These are phyloP conservation scores for Sarocladiaceae sp. DNA, from an alignment of 2,329 filamentous ascomycete genomes.

Conservation along the genomic window DNA sequence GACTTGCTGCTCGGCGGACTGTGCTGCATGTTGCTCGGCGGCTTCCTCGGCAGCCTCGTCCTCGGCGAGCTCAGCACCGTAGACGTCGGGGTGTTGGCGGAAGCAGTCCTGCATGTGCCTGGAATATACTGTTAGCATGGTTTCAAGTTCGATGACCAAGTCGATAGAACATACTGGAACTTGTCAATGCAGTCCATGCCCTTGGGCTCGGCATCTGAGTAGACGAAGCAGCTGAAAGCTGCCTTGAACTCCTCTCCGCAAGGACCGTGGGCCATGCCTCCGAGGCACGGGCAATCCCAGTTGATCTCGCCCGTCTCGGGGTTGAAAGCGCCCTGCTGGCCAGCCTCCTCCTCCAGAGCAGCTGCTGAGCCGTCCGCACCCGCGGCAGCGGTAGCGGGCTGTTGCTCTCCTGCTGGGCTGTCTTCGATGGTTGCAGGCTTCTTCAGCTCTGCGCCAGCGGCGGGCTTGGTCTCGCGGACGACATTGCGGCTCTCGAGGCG, in stretches of 20 bases:
- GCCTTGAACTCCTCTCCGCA: slow-evolving; percentile 94
- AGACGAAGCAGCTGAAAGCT: slow-evolving; percentile 98
- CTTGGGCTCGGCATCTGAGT: slow-evolving; percentile 89
- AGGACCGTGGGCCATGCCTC: slow-evolving; percentile 93
- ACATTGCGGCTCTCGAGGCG: slow-evolving; percentile 21
- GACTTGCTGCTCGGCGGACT: neutral
- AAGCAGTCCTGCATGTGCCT: slow-evolving; percentile 98
- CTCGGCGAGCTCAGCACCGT: slow-evolving; percentile 79
- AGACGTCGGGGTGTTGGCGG: slow-evolving; percentile 84
- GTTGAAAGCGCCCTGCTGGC: slow-evolving; percentile 89
- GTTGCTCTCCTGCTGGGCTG: slow-evolving; percentile 13
- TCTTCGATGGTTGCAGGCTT: slow-evolving; percentile 3
- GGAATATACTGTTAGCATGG: slow-evolving; percentile 14
- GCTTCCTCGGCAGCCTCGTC: slow-evolving; percentile 43
- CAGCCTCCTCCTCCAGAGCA: slow-evolving; percentile 71
- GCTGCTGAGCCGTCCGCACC: slow-evolving; percentile 34
- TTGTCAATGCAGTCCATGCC: slow-evolving; percentile 96
- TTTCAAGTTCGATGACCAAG: neutral
- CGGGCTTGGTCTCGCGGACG: slow-evolving; percentile 14
- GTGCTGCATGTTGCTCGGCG: neutral
- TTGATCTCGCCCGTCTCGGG: slow-evolving; percentile 99
- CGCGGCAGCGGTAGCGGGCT: slow-evolving; percentile 18
- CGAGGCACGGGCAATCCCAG: slow-evolving; percentile 97
- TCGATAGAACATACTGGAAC: slow-evolving; percentile 67
- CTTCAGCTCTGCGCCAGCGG: too few species aligned